Base-by-base conservation (phyloP, 2,329 filamentous ascomycete species). In the Ploettnerulaceae sp. region DNA sequence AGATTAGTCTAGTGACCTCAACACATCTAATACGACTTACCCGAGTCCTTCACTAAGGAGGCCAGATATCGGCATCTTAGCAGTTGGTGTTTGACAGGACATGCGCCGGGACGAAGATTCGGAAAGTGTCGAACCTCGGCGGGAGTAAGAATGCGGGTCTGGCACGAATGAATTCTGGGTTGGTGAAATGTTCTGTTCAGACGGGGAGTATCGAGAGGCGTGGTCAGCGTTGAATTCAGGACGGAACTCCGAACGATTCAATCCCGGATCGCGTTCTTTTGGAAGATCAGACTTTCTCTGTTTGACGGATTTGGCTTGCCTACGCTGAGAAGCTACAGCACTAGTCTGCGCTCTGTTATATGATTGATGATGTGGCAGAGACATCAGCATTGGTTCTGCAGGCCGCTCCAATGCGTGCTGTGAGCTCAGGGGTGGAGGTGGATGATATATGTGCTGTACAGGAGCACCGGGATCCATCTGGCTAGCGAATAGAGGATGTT, bases 21-120 rank as follows among this genome's bases (percentile, higher is more conserved):
- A n/a, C 4, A 11, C 4, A 8, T 18, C 4, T 24, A 9, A 12
- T 14, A 22, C 7, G 8, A 34, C 48, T 26, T 50, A 52, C 56
- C 33, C 49, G 15, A 54, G 51, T 15, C 25, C 43, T 33, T 47
- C 46, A 34, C 55, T 58, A 35, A 60, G 39, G 12, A 60, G 47
- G 14, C 48, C 51, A 31, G 57, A 58, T 12, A 60, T 59, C 11
- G 52, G 51, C 47, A 6, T 28, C 42, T 18, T 49, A 42, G 42
- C 43, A 34, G 22, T 48, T 36, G 26, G 49, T 17, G 26, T n/a
- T 31, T 29, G 42, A 24, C n/a, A n/a, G n/a, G 52, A 32, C 22
- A 48, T 40, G 21, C 31, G 18, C 25, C 44, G 36, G 17, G 25
- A 28, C 12, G 45, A 42, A 29, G 26, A 20, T 28, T 44, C 39